These are phyloP conservation scores for Calonectria honghensis DNA, from an alignment of 2,329 filamentous ascomycete genomes.

Conservation along the genomic window DNA sequence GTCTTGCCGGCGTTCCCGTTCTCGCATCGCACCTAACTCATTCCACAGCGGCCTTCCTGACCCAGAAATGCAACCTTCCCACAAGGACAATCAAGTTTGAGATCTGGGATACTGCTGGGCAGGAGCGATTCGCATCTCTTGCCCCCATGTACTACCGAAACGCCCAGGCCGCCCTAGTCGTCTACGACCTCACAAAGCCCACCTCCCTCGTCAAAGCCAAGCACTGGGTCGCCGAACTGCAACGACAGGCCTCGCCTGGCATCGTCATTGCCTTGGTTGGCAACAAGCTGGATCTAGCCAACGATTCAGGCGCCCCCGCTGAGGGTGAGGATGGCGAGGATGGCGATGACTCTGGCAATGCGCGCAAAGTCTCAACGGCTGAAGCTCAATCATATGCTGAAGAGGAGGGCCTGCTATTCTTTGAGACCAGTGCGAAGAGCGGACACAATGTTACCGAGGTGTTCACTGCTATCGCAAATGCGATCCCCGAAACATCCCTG, in stretches of 20 bases:
- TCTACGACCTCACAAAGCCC: conserved; percentile 98
- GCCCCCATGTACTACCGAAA: conserved; percentile 99
- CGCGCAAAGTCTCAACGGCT: conserved; percentile 90
- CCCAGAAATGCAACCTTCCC: conserved; percentile 98
- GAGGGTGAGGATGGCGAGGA: conserved; percentile 72
- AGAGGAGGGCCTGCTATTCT: conserved; percentile 95
- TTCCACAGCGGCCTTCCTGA: conserved; percentile 90
- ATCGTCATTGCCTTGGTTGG: conserved; percentile 98
- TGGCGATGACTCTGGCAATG: conserved; percentile 80
- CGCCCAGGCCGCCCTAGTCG: conserved; percentile 96
- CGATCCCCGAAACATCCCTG: conserved; percentile 96
- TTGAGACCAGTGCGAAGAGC: conserved; percentile 98
- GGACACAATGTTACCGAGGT: conserved; percentile 96
- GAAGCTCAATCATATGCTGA: conserved; percentile 96
- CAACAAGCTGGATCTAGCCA: conserved; percentile 95
- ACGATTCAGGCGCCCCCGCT: conserved; percentile 67
- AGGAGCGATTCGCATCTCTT: conserved; percentile 96
- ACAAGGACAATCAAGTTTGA: conserved; percentile 94
- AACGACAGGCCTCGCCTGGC: conserved; percentile 94
- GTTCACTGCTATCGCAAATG: conserved; percentile 98
- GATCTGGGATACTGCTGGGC: conserved; percentile 99
- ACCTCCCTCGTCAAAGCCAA: conserved; percentile 97
- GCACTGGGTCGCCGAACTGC: conserved; percentile 98
- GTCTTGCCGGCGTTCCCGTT: conserved; percentile 55
- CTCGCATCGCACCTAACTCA: conserved; percentile 42